These are phyloP conservation scores for Tephrocybe sp. DNA, from an alignment of 768 basidiomycete species.

Conservation along the genomic window DNA sequence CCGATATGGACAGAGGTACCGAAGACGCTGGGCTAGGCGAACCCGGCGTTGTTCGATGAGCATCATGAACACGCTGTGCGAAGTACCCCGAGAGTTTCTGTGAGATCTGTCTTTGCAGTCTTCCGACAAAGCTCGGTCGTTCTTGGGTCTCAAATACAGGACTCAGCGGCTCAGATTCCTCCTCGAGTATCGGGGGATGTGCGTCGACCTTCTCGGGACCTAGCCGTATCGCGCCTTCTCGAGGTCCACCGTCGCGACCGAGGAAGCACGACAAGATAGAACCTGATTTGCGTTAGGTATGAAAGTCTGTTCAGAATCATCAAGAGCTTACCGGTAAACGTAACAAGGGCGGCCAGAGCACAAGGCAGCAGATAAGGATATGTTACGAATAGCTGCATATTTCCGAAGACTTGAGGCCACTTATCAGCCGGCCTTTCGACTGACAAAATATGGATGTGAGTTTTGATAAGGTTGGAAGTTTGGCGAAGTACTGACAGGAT, in stretches of 20 bases:
- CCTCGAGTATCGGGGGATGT: constrained; percentile 62
- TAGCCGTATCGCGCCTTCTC: constrained; percentile 82
- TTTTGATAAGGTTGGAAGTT: background rate
- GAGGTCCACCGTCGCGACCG: constrained; percentile 85
- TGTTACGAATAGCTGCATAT: constrained; percentile 61
- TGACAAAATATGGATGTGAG: constrained; percentile 29
- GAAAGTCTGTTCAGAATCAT: constrained; percentile 5
- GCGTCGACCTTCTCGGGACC: constrained; percentile 66
- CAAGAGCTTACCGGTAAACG: constrained; percentile 55
- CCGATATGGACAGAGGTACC: constrained; percentile 43
- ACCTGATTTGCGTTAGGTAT: constrained; percentile 41
- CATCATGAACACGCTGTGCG: constrained; percentile 45
- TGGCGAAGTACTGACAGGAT: constrained; percentile 54
- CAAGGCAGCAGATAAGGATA: constrained; percentile 95
- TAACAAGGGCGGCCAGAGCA: constrained; percentile 71
- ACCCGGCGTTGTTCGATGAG: constrained; percentile 21
- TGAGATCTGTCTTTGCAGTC: constrained; percentile 48
- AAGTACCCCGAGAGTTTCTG: constrained; percentile 59
- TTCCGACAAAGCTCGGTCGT: constrained; percentile 34
- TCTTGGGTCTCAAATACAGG: constrained; percentile 45
- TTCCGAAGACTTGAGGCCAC: constrained; percentile 75
- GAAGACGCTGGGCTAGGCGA: constrained; percentile 36
- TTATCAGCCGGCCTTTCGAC: constrained; percentile 84
- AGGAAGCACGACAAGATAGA: constrained; percentile 87
- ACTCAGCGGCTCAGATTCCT: constrained; percentile 46